Evolutionary conservation across 176 grass and related monocot species (phyloP), one percentile per base, ranked within the genome.

Genomic region (Aegilops sharonensis): DNA sequence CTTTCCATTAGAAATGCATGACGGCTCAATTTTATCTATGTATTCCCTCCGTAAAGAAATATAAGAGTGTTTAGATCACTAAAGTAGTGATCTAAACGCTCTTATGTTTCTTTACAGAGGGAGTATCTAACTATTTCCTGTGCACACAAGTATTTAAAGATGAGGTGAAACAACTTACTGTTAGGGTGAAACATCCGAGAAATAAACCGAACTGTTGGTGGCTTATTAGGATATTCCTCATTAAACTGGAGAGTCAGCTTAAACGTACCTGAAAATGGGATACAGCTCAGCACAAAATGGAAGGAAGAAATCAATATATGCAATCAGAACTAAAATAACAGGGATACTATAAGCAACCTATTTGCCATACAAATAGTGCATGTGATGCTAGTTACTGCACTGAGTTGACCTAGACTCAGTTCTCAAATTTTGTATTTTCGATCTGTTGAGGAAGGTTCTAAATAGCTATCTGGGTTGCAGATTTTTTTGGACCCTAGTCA

Each of bases 161-260:
- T 85, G 9, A 81, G 20, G 4, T 59, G 39, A 83, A 76, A 85
- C 4, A 75, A 61, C 78, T 81, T 85, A 89, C 77, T 89, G 77
- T 89, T 89, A 61, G 83, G 88, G 60, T 89, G 88, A 76, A 81
- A 89, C 88, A 89, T 85, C 77, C 88, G 70, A 24, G 88, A 89
- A 85, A 85, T 84, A 85, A 89, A 89, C 32, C 83, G 88, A 21
- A 89, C 88, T 15, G 83, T 89, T 67, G 88, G 88, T 43, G 88
- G 88, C 61, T 89, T 89, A 59, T 89, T 89, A 18, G 69, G 88
- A 68, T 89, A 85, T 75, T 85, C 88, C 77, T 89, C 78, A 62
- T 64, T 76, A 45, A 89, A 89, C 69, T 85, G 83, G 45, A 89
- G 88, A 47, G 83, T 81, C 77, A 85, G 13, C 61, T 89, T 89